Evolutionary conservation across 371 early-diverging fungal species (phyloP).

Genomic region (Mycotypha africana): DNA sequence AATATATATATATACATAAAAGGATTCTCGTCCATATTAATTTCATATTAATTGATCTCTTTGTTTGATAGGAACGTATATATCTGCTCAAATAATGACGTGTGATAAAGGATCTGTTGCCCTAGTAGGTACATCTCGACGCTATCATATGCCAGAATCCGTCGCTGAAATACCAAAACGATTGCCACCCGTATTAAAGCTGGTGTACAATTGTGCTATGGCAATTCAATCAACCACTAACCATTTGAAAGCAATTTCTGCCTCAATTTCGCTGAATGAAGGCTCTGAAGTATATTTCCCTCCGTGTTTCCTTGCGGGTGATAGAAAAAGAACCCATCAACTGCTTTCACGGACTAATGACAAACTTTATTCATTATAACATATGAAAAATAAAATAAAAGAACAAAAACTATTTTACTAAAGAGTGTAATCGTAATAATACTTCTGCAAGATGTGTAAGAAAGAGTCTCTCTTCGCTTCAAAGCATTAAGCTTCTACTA

Average conservation of each 20-base stretch:
- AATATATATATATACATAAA: not conserved
- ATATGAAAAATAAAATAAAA: no score
- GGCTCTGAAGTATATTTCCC: no score
- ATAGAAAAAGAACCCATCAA: no score
- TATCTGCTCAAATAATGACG: not conserved
- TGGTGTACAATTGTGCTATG: not conserved
- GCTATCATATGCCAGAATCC: constrained; percentile 1
- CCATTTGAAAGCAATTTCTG: not conserved
- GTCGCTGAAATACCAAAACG: not conserved
- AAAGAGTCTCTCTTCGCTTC: constrained; percentile 5
- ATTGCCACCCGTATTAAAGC: not conserved
- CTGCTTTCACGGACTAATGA: no score
- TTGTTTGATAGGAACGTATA: not conserved
- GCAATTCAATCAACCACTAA: not conserved
- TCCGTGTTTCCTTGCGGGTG: no score
- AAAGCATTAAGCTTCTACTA: constrained; percentile 2
- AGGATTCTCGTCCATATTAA: not conserved
- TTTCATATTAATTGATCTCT: not conserved
- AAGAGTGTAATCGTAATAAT: no score
- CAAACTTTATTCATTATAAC: no score
- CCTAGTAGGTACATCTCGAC: not conserved
- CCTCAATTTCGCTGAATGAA: not conserved
- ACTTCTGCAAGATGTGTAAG: no score
- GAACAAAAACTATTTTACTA: no score
- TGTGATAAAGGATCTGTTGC: not conserved